These are phyloP conservation scores for Ormosia semicastrata DNA, from an alignment of 306 rosid genomes.

Conservation along the genomic window DNA sequence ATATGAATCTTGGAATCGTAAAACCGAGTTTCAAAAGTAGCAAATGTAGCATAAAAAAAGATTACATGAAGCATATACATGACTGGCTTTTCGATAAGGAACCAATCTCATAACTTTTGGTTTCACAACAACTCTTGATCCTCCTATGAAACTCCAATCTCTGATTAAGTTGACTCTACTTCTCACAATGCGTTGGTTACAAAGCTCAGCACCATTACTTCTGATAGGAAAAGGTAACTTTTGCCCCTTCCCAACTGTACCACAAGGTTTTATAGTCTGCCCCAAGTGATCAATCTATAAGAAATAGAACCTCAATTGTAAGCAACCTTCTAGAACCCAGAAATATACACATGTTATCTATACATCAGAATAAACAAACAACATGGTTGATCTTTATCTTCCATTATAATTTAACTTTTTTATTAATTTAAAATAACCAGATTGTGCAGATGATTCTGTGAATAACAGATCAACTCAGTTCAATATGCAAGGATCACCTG, in stretches of 20 bases:
- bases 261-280: slow-evolving; percentile 32
- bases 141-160: slow-evolving; percentile 75
- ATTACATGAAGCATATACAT: slow-evolving; percentile 68
- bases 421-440: not conserved
- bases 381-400: not conserved
- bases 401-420: not conserved
- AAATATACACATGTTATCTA: not conserved
- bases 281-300: slow-evolving; percentile 48
- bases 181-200: slow-evolving; percentile 36
- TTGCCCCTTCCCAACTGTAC: slow-evolving; percentile 35
- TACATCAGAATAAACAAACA: not conserved
- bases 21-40: not conserved
- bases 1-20: not conserved
- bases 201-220: slow-evolving; percentile 39
- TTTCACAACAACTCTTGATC: slow-evolving; percentile 55
- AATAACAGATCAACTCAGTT: not conserved
- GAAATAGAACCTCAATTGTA: slow-evolving; percentile 30
- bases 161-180: slow-evolving; percentile 28
- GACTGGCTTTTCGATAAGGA: slow-evolving; percentile 33
- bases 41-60: not conserved
- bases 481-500: not conserved
- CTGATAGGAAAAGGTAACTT: slow-evolving; percentile 31
- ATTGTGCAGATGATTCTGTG: not conserved
- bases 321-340: not conserved
- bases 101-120: slow-evolving; percentile 44